Percentiles rank a stretch among this genome's conserved stretches.
Conservation (phyloP, 2,329 filamentous ascomycete species). For the Aaosphaeria pasadenensis region DNA sequence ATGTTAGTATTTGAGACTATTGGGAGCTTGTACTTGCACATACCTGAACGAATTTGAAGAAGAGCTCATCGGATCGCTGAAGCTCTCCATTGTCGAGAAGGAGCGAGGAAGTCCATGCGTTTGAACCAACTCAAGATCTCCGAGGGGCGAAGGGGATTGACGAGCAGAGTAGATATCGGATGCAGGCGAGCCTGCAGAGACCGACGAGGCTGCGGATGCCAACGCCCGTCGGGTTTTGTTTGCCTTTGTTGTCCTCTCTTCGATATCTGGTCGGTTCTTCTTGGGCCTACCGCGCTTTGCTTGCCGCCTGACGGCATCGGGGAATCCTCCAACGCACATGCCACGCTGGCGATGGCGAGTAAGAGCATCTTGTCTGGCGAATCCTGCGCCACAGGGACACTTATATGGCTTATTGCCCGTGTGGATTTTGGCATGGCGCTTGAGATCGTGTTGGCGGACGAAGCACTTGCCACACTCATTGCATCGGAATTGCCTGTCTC, state of each 20-base stretch:
- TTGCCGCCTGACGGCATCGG: conserved; percentile 68
- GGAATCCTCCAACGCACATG: conserved; percentile 94
- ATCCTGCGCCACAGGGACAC: conserved; percentile 90
- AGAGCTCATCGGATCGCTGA: conserved; percentile 24
- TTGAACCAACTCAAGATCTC: conserved; percentile 19
- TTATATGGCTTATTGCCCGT: conserved; percentile 93
- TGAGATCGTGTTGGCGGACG: conserved; percentile 93
- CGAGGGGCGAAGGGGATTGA: conserved; percentile 24
- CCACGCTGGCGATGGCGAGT: conserved; percentile 92
- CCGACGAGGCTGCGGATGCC: conserved; percentile 30
- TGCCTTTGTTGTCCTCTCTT: conserved; percentile 57
- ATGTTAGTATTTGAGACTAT: not conserved
- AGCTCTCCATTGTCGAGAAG: conserved; percentile 21
- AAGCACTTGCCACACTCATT: conserved; percentile 94
- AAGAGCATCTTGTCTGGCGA: conserved; percentile 91
- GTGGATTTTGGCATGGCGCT: conserved; percentile 96
- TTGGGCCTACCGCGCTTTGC: conserved; percentile 65
- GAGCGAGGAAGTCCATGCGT: conserved; percentile 16
- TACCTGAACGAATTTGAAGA: conserved; percentile 33
- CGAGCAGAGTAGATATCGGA: conserved; percentile 20
- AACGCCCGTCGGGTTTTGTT: conserved; percentile 47
- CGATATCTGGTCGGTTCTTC: conserved; percentile 60
- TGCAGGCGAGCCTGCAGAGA: conserved; percentile 29
- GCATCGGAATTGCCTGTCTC: conserved; percentile 92
- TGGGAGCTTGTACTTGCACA: conserved; percentile 2